Evolutionary conservation across 768 basidiomycete species (phyloP), one percentile per base, ranked within the genome.

Genomic region (Kwoniella shandongensis): DNA sequence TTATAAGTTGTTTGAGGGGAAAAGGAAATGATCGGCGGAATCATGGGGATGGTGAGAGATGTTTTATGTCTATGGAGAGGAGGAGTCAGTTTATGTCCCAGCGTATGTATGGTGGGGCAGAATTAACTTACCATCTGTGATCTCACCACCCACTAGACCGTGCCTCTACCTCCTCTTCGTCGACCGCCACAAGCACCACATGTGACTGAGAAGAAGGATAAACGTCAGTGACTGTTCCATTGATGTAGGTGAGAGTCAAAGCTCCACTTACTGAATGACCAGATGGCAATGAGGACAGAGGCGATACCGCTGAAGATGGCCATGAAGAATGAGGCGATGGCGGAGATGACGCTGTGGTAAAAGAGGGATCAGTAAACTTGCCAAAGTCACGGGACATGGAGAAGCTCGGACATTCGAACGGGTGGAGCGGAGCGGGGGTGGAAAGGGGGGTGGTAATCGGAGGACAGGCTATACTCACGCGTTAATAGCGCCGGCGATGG

Each of bases 291-390:
- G 15, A 70, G 48, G 13, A 70, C 68, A 22, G 55, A n/a, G 22
- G 56, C 68, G 58, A 70, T 66, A 54, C 68, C 68, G 13, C 44
- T 39, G 60, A 70, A 66, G 65, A 70, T 66, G 44, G 65, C 62
- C 25, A 65, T 66, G 57, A 70, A 64, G 46, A 70, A 50, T 27
- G 27, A 42, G 40, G 62, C 68, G 32, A 70, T 64, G 39, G 68
- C 68, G 40, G 30, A 40, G 44, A 67, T 52, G 44, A 67, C 54
- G 29, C 49, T 50, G 15, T 22, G 30, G 38, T 12, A 23, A 11
- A 20, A 39, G 18, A 25, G 26, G 30, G 35, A 13, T 8, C 6
- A 3, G 32, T 27, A 45, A 23, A 11, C 10, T 20, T 13, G 18
- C 36, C 12, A 38, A 36, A 17, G 25, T 17, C n/a, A 22, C 20